Conservation (phyloP, 257 asterid species). For the Solanum etuberosum region DNA sequence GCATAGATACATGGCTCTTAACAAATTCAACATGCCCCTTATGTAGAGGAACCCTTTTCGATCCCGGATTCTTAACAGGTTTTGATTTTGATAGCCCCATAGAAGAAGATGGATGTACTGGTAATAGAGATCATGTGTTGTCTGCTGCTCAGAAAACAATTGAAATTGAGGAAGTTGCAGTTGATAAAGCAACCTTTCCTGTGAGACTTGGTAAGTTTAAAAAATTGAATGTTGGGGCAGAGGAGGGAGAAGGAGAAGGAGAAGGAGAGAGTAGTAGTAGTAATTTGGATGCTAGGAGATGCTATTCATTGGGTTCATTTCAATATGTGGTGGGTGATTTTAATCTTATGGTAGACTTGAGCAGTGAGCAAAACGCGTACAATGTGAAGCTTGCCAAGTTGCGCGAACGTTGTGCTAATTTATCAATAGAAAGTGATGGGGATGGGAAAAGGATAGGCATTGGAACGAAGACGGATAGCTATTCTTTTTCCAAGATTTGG, state of each 20-base stretch:
- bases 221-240: constrained; percentile 26
- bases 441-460: constrained; percentile 71
- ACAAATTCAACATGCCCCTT: constrained; percentile 44
- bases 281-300: constrained; percentile 77
- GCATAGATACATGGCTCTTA: constrained; percentile 47
- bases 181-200: constrained; percentile 14
- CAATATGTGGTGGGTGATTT: constrained; percentile 83
- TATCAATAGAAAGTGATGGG: constrained; percentile 10
- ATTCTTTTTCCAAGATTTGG: constrained; percentile 96
- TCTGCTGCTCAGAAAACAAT: constrained; percentile 9
- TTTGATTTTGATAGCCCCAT: constrained; percentile 18
- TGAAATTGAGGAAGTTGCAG: constrained; percentile 16
- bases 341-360: constrained; percentile 60
- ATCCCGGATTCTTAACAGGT: constrained; percentile 9
- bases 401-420: constrained; percentile 16
- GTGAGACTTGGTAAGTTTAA: constrained; percentile 57
- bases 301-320: constrained; percentile 89
- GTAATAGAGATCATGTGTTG: constrained; percentile 5
- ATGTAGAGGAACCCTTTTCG: constrained; percentile 29
- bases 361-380: constrained; percentile 16
- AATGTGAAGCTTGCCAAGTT: constrained; percentile 12
- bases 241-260: constrained; percentile 35
- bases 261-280: constrained; percentile 81
- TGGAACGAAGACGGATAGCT: constrained; percentile 88
- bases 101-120: constrained; percentile 14